A percentile compares a stretch with the other conserved stretches of the same genome.
Conservation (phyloP, 352 stramenopile genomes). For the Globisporangium cylindrosporum region DNA sequence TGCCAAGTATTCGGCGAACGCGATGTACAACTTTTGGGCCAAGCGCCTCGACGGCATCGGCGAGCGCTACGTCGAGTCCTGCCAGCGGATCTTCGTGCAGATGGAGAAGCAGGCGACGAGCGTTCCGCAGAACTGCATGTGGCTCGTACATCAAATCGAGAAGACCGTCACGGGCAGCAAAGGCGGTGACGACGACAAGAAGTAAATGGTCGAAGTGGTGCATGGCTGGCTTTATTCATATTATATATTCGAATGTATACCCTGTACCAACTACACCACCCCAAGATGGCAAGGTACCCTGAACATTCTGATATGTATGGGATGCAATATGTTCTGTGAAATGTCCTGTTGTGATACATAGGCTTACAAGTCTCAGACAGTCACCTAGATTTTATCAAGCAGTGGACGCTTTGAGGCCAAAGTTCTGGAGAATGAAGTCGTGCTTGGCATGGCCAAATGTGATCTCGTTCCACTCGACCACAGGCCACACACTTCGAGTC, state of each 20-base stretch:
- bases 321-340: neutral
- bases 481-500: neutral
- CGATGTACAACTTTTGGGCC: conserved; percentile 76
- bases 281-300: neutral
- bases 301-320: neutral
- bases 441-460: conserved; percentile 26
- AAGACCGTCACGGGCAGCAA: conserved; percentile 31
- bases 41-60: conserved; percentile 60
- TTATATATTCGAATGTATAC: neutral
- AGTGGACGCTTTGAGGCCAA: conserved; percentile 27
- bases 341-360: neutral
- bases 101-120: conserved; percentile 60
- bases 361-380: neutral
- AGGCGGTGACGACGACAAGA: conserved; percentile 15
- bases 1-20: conserved; percentile 44
- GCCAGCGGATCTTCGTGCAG: conserved; percentile 46
- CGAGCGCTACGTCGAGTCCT: conserved; percentile 70
- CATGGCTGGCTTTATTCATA: neutral
- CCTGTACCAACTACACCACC: neutral
- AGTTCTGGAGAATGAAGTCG: conserved; percentile 48
- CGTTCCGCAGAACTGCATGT: conserved; percentile 43
- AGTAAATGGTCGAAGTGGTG: neutral
- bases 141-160: conserved; percentile 46
- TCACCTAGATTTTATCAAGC: neutral
- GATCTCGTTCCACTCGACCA: conserved; percentile 37